Evolutionary conservation across 164 flowering plant genomes (phyloP).

Genomic region (Piper betle): DNA sequence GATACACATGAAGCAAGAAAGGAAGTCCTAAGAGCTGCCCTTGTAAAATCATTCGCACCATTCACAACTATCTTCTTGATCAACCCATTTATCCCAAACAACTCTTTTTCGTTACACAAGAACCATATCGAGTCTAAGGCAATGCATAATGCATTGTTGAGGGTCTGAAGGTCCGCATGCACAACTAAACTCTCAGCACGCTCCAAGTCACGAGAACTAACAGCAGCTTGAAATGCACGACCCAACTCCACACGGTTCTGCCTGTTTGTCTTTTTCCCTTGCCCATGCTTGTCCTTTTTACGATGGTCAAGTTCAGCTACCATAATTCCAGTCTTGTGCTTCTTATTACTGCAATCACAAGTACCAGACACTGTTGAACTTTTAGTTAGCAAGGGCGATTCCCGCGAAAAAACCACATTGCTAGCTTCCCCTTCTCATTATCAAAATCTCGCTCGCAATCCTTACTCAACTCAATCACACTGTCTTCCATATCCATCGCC

Average conservation of each 20-base stretch:
- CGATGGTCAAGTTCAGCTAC: constrained; percentile 29
- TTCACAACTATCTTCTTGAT: constrained; percentile 54
- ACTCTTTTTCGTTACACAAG: constrained; percentile 52
- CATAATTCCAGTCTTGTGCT: constrained; percentile 39
- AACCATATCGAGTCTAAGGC: constrained; percentile 89
- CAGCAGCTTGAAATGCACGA: constrained; percentile 66
- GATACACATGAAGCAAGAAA: constrained; percentile 96
- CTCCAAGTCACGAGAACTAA: constrained; percentile 80
- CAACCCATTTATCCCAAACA: constrained; percentile 60
- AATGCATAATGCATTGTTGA: constrained; percentile 83
- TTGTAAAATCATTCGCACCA: constrained; percentile 87
- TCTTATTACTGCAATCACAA: constrained; percentile 39
- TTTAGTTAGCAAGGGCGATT: constrained; percentile 38
- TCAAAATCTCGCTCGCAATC: constrained; percentile 14
- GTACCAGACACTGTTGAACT: constrained; percentile 18
- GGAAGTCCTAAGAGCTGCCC: constrained; percentile 90
- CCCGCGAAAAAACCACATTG: constrained; percentile 52
- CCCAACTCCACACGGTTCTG: constrained; percentile 81
- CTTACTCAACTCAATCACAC: constrained; percentile 10
- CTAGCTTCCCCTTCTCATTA: constrained; percentile 39
- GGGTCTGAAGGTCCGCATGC: constrained; percentile 70
- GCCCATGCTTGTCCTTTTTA: constrained; percentile 32
- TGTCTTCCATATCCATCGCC: constrained; percentile 42
- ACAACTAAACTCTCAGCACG: constrained; percentile 64
- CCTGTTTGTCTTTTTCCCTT: constrained; percentile 53